phyloP scores from a whole-genome alignment of 2,329 filamentous ascomycete species.

The Dactylellina sp. region DNA sequence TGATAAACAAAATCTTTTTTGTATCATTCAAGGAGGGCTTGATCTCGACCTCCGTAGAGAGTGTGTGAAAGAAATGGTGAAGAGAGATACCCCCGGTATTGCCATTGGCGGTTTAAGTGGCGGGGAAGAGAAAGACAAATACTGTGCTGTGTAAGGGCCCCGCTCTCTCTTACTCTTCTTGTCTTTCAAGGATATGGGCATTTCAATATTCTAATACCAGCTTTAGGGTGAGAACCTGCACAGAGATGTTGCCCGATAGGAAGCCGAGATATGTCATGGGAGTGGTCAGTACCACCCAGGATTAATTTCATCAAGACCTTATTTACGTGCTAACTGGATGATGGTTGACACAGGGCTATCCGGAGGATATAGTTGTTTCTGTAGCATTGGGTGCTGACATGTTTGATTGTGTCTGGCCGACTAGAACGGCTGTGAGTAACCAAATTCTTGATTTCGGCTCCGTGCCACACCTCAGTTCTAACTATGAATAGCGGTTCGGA shows the following conservation, averaged over 20 bases:
- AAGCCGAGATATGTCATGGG: conserved; percentile 99
- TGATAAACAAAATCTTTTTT: conserved; percentile 88
- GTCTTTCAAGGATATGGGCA: no score
- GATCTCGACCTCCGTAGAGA: conserved; percentile 85
- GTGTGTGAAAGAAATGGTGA: conserved; percentile 89
- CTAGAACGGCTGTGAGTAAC: conserved; percentile 79
- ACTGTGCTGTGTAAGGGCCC: conserved; percentile 78
- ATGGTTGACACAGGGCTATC: conserved; percentile 75
- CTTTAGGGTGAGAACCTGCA: conserved; percentile 73
- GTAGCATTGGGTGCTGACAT: conserved; percentile 96
- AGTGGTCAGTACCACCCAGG: conserved; percentile 69
- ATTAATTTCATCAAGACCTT: neutral
- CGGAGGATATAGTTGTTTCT: conserved; percentile 93
- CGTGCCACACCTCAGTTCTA: neutral
- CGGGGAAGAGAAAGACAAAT: conserved; percentile 92
- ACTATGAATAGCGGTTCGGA: conserved; percentile 75
- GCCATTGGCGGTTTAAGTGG: conserved; percentile 95
- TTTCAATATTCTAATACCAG: conserved; percentile 68
- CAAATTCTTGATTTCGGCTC: neutral
- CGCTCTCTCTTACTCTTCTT: neutral
- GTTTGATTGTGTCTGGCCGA: conserved; percentile 99
- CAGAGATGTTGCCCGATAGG: conserved; percentile 81
- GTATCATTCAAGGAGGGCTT: conserved; percentile 96
- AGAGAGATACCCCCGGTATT: conserved; percentile 90
- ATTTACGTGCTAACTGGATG: neutral